Evolutionary conservation across 768 basidiomycete species (phyloP).

Genomic region (Hericium rajendrae): DNA sequence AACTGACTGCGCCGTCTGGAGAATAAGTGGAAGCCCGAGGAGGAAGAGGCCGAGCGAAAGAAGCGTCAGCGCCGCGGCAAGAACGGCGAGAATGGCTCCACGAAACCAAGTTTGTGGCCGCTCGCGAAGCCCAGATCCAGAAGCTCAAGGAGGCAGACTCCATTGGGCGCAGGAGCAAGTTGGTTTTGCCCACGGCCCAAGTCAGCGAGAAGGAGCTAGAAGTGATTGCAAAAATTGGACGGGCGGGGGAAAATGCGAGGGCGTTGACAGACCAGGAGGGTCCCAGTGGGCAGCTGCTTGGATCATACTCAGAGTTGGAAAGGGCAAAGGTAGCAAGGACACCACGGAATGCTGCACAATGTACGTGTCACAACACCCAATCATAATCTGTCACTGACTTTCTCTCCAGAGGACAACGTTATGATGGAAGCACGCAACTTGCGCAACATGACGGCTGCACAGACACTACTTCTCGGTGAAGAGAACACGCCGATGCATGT

Average conservation of each 20-base stretch:
- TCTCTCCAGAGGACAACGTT: constrained; percentile 80
- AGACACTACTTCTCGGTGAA: constrained; percentile 92
- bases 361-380: constrained; percentile 28
- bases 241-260: constrained; percentile 83
- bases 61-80: constrained; percentile 80
- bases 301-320: constrained; percentile 87
- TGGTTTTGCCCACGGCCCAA: constrained; percentile 81
- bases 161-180: constrained; percentile 77
- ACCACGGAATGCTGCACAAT: constrained; percentile 86
- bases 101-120: constrained; percentile 93
- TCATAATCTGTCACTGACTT: constrained; percentile 3
- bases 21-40: constrained; percentile 90
- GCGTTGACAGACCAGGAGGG: constrained; percentile 79
- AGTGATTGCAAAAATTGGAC: constrained; percentile 97
- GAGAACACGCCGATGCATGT: constrained; percentile 93
- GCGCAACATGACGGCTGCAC: constrained; percentile 84
- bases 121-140: constrained; percentile 95
- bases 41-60: constrained; percentile 87
- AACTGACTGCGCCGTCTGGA: constrained; percentile 68
- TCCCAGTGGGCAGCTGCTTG: constrained; percentile 76
- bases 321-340: constrained; percentile 88
- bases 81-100: constrained; percentile 49
- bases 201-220: constrained; percentile 93
- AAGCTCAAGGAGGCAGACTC: constrained; percentile 97
- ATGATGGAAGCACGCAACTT: constrained; percentile 93